Evolutionary conservation across 139 green algal species (phyloP), one percentile per base, ranked within the genome.

Genomic region (Pleodorina starrii): DNA sequence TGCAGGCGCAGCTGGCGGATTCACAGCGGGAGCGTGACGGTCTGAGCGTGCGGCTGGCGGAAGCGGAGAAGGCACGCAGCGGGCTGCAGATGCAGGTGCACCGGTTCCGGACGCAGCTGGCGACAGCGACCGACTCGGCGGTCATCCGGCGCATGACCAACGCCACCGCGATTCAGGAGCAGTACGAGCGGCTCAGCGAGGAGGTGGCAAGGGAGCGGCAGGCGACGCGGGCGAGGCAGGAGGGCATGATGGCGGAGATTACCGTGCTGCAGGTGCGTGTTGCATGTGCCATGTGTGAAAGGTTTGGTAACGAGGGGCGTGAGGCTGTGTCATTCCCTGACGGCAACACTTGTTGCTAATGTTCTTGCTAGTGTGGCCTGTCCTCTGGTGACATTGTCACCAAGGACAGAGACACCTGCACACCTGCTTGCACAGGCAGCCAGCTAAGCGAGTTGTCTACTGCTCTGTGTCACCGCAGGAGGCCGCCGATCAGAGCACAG

Each of bases 91-190:
- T 35, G 54, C 78, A 85, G 21, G 23, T 85, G 21, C 17, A 40
- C 40, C 16, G 43, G 59, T 36, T 86, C 6, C 4, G 17, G 38
- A 25, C 27, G 59, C 40, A 44, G 59, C 59, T 86, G 57, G 57
- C 80, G 80, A 29, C 38, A 12, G 80, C 42, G 59, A 16, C 68
- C 5, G 40, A 72, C 59, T n/a, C 59, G n/a, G 36, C 36, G 32
- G 78, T 85, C 11, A 85, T 85, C 25, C 29, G 38, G 9, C 78
- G 78, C 78, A 85, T 85, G 78, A 85, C 78, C 14, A 51, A 85
- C 16, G 27, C 54, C 16, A 85, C 78, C 14, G 54, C 54, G 12
- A 40, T 74, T 14, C 36, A 57, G 78, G 78, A 73, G 78, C 78
- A 85, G 57, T 63, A 72, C 44, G 60, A 77, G 81, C 5, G 48